Percentiles rank a stretch among this genome's conserved stretches.
Conservation (phyloP, 2,329 filamentous ascomycete genomes). For the Metarhizium sp. region DNA sequence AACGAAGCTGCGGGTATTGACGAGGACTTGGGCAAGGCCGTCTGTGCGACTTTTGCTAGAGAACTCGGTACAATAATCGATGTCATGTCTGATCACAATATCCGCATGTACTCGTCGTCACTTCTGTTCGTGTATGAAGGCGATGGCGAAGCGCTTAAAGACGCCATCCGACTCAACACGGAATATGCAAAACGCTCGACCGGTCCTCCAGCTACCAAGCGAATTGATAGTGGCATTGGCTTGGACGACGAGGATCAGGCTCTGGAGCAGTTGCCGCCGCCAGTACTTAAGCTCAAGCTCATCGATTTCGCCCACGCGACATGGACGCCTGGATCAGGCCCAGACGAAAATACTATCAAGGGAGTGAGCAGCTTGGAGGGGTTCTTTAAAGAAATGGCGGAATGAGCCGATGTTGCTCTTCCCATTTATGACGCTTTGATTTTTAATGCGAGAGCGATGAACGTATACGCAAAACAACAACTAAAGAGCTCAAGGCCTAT, state of each 20-base stretch:
- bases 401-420: constrained; percentile 7
- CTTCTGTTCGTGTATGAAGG: constrained; percentile 57
- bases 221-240: constrained; percentile 47
- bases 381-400: constrained; percentile 60
- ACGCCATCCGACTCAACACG: constrained; percentile 46
- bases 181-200: constrained; percentile 27
- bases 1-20: constrained; percentile 49
- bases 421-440: not conserved
- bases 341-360: constrained; percentile 72
- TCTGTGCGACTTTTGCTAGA: constrained; percentile 43
- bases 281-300: constrained; percentile 71
- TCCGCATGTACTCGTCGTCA: constrained; percentile 55
- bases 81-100: constrained; percentile 46
- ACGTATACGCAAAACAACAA: not conserved
- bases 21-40: constrained; percentile 43
- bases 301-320: constrained; percentile 95
- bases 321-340: constrained; percentile 73
- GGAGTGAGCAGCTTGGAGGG: constrained; percentile 64
- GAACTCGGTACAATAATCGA: constrained; percentile 44
- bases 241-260: constrained; percentile 36
- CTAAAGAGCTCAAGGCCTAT: not conserved
- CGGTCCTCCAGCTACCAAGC: constrained; percentile 27
- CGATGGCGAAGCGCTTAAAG: constrained; percentile 44
- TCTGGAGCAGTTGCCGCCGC: constrained; percentile 39
- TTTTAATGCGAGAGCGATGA: not conserved